Percentiles rank a stretch among this genome's conserved stretches.
These are phyloP conservation scores for Talaromyces rugulosus DNA, from an alignment of 2,329 filamentous ascomycete species.

Conservation along the genomic window DNA sequence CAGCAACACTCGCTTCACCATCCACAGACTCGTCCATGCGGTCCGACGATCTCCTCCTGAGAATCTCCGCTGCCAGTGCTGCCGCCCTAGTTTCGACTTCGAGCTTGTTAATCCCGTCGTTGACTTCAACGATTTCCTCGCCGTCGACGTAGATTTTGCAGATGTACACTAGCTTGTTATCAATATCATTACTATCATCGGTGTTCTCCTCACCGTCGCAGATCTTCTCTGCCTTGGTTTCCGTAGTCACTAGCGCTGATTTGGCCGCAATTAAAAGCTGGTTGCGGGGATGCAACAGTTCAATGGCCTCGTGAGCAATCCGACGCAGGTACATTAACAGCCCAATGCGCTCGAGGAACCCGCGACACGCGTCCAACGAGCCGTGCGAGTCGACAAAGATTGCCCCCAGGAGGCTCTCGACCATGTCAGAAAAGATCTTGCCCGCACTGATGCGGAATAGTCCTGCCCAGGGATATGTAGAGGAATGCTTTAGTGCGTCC, in stretches of 20 bases:
- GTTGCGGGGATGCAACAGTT: slow-evolving; percentile 61
- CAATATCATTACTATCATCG: background rate
- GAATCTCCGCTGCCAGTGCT: slow-evolving; percentile 11
- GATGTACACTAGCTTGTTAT: background rate
- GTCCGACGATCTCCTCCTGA: background rate
- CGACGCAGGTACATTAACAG: slow-evolving; percentile 61
- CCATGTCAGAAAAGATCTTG: slow-evolving; percentile 79
- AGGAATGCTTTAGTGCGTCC: slow-evolving; percentile 46
- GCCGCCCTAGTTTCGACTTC: slow-evolving; percentile 14
- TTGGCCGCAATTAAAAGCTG: slow-evolving; percentile 8
- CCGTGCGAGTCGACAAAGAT: slow-evolving; percentile 75
- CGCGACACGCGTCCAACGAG: slow-evolving; percentile 54
- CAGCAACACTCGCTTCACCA: background rate
- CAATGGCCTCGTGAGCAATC: slow-evolving; percentile 55
- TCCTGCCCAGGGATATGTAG: slow-evolving; percentile 70
- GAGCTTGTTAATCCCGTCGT: slow-evolving; percentile 12
- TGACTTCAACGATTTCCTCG: slow-evolving; percentile 11
- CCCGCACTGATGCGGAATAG: slow-evolving; percentile 62
- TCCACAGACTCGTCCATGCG: background rate
- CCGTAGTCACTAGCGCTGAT: slow-evolving; percentile 5
- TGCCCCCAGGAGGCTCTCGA: slow-evolving; percentile 77
- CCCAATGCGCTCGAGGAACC: slow-evolving; percentile 60
- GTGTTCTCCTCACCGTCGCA: background rate
- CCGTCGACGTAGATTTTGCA: slow-evolving; percentile 10
- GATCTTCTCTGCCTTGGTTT: background rate